Conservation (phyloP, 169 alveolate genomes). For the Toxoplasma gondii region DNA sequence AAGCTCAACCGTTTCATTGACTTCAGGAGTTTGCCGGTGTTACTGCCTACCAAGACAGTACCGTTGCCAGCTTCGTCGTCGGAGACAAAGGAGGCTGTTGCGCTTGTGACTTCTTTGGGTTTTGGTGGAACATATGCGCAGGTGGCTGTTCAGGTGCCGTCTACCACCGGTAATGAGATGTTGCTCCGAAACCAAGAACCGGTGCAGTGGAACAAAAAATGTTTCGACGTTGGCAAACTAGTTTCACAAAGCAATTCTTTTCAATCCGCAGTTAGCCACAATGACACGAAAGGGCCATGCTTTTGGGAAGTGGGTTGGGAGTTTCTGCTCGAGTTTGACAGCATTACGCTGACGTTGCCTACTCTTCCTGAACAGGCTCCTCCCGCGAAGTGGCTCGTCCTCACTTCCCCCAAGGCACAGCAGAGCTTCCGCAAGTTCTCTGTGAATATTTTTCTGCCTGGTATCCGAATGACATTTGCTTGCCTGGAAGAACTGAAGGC, state of each 20-base stretch:
- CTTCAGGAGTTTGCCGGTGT: not conserved
- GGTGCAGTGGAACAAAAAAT: not conserved
- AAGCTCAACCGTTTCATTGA: constrained; percentile 64
- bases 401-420: not conserved
- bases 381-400: constrained; percentile 19
- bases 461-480: not conserved
- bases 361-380: not conserved
- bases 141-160: constrained; percentile 7
- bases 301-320: not conserved
- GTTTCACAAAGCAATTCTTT: not conserved
- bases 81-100: constrained; percentile 38
- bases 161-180: not conserved
- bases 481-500: not conserved
- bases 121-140: constrained; percentile 82
- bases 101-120: constrained; percentile 79
- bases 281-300: not conserved
- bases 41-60: constrained; percentile 48
- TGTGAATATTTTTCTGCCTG: not conserved
- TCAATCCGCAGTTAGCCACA: not conserved
- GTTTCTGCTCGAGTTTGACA: not conserved
- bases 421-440: not conserved
- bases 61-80: not conserved
- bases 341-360: not conserved
- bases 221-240: not conserved
- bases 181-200: not conserved